These are phyloP conservation scores for Torulaspora franciscae DNA, from an alignment of 805 yeast genomes.

Conservation along the genomic window DNA sequence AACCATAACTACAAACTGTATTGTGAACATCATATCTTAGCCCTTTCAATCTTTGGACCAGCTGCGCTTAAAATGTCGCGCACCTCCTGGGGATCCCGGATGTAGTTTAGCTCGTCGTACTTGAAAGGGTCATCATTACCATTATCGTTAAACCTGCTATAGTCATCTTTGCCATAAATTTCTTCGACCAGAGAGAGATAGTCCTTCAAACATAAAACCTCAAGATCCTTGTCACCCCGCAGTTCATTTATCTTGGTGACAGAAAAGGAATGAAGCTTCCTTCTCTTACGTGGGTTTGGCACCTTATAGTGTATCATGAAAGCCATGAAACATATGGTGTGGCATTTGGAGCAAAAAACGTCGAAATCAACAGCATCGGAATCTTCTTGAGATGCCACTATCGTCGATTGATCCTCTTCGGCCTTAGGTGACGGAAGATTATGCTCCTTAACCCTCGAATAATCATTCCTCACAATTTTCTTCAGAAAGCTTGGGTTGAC, in stretches of 20 bases:
- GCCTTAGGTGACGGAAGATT: slow-evolving; percentile 9
- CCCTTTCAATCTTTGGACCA: slow-evolving; percentile 12
- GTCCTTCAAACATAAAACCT: slow-evolving; percentile 16
- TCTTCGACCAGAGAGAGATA: slow-evolving; percentile 11
- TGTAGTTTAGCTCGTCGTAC: slow-evolving; percentile 19
- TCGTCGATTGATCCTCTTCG: slow-evolving; percentile 3
- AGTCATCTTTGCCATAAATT: slow-evolving; percentile 16
- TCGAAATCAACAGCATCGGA: slow-evolving; percentile 31
- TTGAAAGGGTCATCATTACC: slow-evolving; percentile 9
- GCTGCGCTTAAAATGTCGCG: slow-evolving; percentile 13
- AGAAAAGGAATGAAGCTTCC: slow-evolving; percentile 12
- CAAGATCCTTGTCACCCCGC: slow-evolving; percentile 15
- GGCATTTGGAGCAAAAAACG: slow-evolving; percentile 34
- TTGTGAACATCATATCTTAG: slow-evolving; percentile 1
- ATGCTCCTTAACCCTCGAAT: not conserved
- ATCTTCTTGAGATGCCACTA: too few relatives aligned
- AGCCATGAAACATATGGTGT: slow-evolving; percentile 38
- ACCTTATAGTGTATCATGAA: slow-evolving; percentile 29
- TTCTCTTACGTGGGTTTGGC: slow-evolving; percentile 16
- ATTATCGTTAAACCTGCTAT: slow-evolving; percentile 6
- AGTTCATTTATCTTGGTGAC: slow-evolving; percentile 14
- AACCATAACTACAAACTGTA: not conserved
- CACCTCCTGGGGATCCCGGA: slow-evolving; percentile 20
- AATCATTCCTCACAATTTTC: slow-evolving; percentile 14
- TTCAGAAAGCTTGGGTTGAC: slow-evolving; percentile 21